Percentiles rank a stretch among this genome's conserved stretches.
phyloP scores from a whole-genome alignment of 2,329 filamentous ascomycete genomes.

The Chaetomiaceae sp. region DNA sequence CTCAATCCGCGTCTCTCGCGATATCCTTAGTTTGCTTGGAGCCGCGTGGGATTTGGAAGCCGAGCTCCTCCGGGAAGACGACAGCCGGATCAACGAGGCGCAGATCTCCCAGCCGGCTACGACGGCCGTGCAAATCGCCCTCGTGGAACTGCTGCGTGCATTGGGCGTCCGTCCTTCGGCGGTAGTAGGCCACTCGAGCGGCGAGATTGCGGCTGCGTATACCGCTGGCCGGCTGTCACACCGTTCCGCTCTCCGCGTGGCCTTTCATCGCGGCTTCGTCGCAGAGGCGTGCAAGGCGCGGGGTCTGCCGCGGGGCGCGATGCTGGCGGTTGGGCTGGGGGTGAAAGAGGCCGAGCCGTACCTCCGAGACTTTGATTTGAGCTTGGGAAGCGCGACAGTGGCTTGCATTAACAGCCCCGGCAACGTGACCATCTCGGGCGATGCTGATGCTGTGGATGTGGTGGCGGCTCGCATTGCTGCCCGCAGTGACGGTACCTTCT shows the following conservation, averaged over 20 bases:
- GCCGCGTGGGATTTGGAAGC: too few species aligned
- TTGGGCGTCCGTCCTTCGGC: constrained; percentile 31
- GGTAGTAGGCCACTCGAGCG: constrained; percentile 45
- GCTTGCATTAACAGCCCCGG: constrained; percentile 33
- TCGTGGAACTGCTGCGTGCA: constrained; percentile 36
- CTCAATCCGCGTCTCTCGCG: too few species aligned
- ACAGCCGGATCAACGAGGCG: too few species aligned
- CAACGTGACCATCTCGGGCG: constrained; percentile 36
- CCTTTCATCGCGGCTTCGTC: constrained; percentile 45
- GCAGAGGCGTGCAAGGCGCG: too few species aligned
- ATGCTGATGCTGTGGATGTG: constrained; percentile 19
- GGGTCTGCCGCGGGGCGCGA: too few species aligned
- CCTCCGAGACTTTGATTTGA: too few species aligned
- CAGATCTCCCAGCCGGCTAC: constrained; percentile 34
- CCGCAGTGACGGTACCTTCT: too few species aligned
- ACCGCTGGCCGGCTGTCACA: constrained; percentile 40
- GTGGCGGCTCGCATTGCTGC: constrained; percentile 9
- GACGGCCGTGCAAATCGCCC: constrained; percentile 37
- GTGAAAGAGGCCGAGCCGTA: constrained; percentile 23
- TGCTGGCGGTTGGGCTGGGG: constrained; percentile 46
- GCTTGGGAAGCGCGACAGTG: constrained; percentile 32
- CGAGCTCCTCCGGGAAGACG: too few species aligned
- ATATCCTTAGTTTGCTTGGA: too few species aligned
- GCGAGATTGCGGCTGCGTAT: constrained; percentile 48
- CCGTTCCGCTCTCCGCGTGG: constrained; percentile 39